Conservation (phyloP, 1,284 basidiomycete genomes). For the Phylloboletellus chloephorus region DNA sequence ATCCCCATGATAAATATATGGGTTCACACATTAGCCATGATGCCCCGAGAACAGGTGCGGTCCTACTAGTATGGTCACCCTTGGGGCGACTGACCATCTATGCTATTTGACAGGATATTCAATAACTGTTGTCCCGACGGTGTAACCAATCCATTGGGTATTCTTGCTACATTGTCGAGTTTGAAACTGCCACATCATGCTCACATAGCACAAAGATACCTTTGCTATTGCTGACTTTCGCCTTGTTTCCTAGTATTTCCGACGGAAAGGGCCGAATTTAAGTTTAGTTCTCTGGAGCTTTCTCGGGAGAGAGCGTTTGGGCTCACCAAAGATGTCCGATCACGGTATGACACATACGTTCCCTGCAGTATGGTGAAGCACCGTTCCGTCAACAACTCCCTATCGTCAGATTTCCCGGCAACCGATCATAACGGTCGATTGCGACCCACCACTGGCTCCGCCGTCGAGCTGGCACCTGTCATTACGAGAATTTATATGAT, state of each 20-base stretch:
- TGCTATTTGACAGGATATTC: neutral
- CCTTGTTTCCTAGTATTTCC: constrained; percentile 1
- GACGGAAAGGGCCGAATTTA: constrained; percentile 2
- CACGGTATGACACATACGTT: constrained; percentile 4
- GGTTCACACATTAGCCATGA: neutral
- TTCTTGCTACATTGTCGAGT: neutral
- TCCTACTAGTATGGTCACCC: neutral
- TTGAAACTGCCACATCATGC: neutral
- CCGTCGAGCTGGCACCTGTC: constrained; percentile 1
- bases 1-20: constrained; percentile 4
- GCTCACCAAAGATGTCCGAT: constrained; percentile 8
- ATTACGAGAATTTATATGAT: neutral
- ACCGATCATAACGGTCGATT: constrained; percentile 1
- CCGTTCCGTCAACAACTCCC: neutral
- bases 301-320: neutral
- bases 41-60: neutral
- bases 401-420: neutral
- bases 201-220: constrained; percentile 5
- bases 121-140: neutral
- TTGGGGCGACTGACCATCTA: neutral
- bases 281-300: constrained; percentile 1
- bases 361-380: constrained; percentile 1
- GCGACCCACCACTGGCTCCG: neutral
- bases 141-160: neutral
- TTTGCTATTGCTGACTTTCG: neutral